Evolutionary conservation across 441 rosid genomes (phyloP), one percentile per base, ranked within the genome.

Genomic region (Syzygium malaccense): DNA sequence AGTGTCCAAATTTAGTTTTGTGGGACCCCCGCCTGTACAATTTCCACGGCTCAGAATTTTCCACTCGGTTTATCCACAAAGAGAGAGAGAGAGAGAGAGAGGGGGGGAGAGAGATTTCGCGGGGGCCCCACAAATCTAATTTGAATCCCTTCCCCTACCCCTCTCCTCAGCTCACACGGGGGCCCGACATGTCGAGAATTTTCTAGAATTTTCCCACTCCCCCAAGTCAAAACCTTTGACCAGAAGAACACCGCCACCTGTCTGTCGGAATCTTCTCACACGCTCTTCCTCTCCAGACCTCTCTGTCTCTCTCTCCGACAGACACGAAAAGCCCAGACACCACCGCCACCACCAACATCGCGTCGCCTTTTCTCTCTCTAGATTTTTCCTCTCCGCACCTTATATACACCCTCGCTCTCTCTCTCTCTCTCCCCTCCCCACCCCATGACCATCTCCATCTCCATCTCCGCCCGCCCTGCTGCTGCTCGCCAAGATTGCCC

Each of bases 371-470:
- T 37, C 85, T 28, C 20, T 88, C 87, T 93, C 95, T 88, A 88
- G 96, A 95, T 93, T 91, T 89, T 90, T 93, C 96, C 79, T 49
- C 51, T 58, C 87, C 88, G 25, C 6, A 19, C 7, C 71, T 48
- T 60, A 57, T 85, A 57, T 91, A 84, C 88, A 80, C 55, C 23
- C 85, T 53, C 86, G 4, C 8, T 53, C 86, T 58, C 88, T n/a
- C 41, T 20, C 56, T 57, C 6, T 30, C 23, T 4, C 37, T 62
- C 45, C 53, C 0, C 14, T 26, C 26, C 51, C 26, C 37, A 18
- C 26, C 51, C 26, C 37, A 18, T 51, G 14, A 51, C n/a, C 3
- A 25, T 2, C 26, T 45, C 45, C 3, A 25, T 2, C 26, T 45
- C 45, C 56, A 28, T n/a, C 33, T 66, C 51, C 33, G 30, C 25